Percentiles rank a stretch among this genome's conserved stretches.
phyloP scores from a whole-genome alignment of 495 filamentous ascomycete genomes.

The Penicillium desertorum region DNA sequence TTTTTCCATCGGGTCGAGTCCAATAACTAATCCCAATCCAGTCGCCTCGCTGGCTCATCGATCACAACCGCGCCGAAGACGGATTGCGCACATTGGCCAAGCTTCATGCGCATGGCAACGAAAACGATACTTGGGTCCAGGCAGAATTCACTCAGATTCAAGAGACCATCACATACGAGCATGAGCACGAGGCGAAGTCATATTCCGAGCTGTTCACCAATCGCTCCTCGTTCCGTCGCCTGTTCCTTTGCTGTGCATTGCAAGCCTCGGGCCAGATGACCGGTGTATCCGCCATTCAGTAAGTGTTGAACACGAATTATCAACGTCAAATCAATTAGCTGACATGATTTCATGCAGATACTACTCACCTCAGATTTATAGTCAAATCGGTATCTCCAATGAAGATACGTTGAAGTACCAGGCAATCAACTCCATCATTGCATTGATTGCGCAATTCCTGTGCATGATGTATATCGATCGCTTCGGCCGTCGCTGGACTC shows the following conservation, averaged over 20 bases:
- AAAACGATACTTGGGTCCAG: slow-evolving; percentile 44
- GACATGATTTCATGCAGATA: slow-evolving; percentile 42
- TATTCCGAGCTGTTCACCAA: slow-evolving; percentile 65
- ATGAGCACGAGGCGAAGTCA: slow-evolving; percentile 67
- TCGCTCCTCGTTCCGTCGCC: slow-evolving; percentile 62
- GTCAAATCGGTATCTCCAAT: slow-evolving; percentile 64
- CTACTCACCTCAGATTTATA: slow-evolving; percentile 65
- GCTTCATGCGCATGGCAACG: slow-evolving; percentile 49
- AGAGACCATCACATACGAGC: slow-evolving; percentile 43
- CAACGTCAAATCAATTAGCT: background rate
- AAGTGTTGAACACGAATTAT: slow-evolving; percentile 6
- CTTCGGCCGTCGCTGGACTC: slow-evolving; percentile 61
- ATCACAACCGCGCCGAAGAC: slow-evolving; percentile 46
- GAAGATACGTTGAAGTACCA: slow-evolving; percentile 69
- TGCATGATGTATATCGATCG: slow-evolving; percentile 69
- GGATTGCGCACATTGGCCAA: slow-evolving; percentile 52
- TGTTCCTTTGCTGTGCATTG: slow-evolving; percentile 65
- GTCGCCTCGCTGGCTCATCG: slow-evolving; percentile 60
- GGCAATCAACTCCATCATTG: slow-evolving; percentile 67
- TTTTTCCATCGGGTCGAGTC: background rate
- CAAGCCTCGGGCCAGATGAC: slow-evolving; percentile 74
- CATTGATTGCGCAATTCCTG: slow-evolving; percentile 60
- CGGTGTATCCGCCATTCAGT: slow-evolving; percentile 69
- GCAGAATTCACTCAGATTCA: slow-evolving; percentile 46
- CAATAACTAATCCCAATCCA: slow-evolving; percentile 15